Evolutionary conservation across 2,329 filamentous ascomycete species (phyloP).

Genomic region (Aspergillus awamori): DNA sequence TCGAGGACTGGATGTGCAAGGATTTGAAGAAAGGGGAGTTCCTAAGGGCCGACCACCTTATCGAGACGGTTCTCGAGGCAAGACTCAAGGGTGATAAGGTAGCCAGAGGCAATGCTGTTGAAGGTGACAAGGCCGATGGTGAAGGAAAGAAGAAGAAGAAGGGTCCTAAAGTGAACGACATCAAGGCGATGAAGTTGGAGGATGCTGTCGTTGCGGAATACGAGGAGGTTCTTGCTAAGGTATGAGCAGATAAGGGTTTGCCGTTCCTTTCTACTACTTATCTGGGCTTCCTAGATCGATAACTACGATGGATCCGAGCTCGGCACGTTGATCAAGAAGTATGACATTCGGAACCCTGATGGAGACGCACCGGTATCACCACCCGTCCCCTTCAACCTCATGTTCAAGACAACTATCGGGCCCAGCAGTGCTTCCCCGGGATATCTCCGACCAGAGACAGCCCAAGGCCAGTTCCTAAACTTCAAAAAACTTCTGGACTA

Average conservation of each 20-base stretch:
- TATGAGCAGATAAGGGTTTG: no score
- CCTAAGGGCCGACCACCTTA: conserved; percentile 91
- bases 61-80: conserved; percentile 88
- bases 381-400: conserved; percentile 93
- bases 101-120: conserved; percentile 69
- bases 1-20: conserved; percentile 99
- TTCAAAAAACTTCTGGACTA: conserved; percentile 96
- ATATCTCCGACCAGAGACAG: conserved; percentile 90
- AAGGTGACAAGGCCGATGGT: conserved; percentile 68
- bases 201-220: conserved; percentile 87
- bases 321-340: conserved; percentile 83
- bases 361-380: conserved; percentile 65
- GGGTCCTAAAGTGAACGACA: conserved; percentile 64
- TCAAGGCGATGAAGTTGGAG: conserved; percentile 80
- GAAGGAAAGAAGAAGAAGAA: conserved; percentile 91
- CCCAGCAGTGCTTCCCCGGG: conserved; percentile 84
- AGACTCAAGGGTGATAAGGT: conserved; percentile 89
- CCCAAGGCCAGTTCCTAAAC: conserved; percentile 97
- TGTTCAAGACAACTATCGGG: conserved; percentile 96
- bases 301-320: conserved; percentile 90
- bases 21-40: conserved; percentile 97
- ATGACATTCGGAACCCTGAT: conserved; percentile 86
- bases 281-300: conserved; percentile 68
- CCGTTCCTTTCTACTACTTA: no score
- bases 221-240: conserved; percentile 75